These are phyloP conservation scores for Malus domestica DNA, from an alignment of 306 rosid species.

Conservation along the genomic window DNA sequence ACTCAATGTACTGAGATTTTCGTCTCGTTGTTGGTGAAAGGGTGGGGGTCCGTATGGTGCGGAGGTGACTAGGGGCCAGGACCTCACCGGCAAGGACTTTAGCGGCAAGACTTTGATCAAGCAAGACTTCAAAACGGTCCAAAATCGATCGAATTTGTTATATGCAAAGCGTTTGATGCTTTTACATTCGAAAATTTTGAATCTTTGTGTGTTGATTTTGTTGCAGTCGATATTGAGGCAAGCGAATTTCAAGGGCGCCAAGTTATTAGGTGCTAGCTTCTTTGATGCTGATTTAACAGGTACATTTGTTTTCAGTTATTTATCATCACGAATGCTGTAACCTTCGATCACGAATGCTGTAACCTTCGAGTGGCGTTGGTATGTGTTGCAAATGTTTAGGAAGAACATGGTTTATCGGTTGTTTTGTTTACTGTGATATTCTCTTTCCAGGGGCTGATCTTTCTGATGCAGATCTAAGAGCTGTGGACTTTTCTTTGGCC, in stretches of 20 bases:
- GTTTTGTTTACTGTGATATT: background rate
- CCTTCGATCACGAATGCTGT: background rate
- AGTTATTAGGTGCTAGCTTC: conserved; percentile 88
- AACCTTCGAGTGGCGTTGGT: background rate
- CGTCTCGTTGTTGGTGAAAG: conserved; percentile 22
- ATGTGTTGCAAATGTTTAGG: background rate
- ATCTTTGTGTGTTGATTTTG: background rate
- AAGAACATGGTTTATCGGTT: background rate
- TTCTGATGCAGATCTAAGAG: conserved; percentile 86
- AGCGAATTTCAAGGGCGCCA: conserved; percentile 84
- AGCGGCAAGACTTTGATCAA: conserved; percentile 81
- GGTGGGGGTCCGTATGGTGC: conserved; percentile 94
- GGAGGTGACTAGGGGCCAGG: conserved; percentile 92
- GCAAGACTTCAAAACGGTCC: conserved; percentile 96
- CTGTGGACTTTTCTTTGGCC: conserved; percentile 85
- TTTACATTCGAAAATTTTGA: background rate
- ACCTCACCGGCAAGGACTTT: conserved; percentile 78
- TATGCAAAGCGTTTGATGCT: background rate
- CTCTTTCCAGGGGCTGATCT: conserved; percentile 71
- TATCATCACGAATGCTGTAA: background rate
- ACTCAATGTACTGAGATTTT: background rate
- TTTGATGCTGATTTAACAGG: conserved; percentile 95
- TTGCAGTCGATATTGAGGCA: conserved; percentile 73
- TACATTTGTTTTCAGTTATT: background rate
- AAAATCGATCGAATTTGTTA: background rate